Base-by-base conservation (phyloP, 2,329 filamentous ascomycete genomes). In the Alternaria sp. region DNA sequence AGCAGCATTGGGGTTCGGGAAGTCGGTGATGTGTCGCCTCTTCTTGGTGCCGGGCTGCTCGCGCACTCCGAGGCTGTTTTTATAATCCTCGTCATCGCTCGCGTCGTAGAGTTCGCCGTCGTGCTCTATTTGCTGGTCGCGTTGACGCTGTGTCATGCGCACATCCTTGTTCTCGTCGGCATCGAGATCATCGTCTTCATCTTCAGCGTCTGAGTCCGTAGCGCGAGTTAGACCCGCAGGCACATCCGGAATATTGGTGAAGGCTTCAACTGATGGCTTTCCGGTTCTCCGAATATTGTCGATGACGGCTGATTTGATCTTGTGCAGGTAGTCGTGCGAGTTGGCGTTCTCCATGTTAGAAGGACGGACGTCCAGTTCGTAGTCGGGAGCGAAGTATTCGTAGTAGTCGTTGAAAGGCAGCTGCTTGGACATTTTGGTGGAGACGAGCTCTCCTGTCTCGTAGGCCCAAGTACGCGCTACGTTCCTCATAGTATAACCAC, bases 331-430 rank as follows among this genome's bases (percentile, higher is more conserved):
- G 73, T 91, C 89, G 65, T 83, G 85, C 5, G 87, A 89, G 71
- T 91, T 91, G 25, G 88, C 87, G 69, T 91, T 91, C 72, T 91
- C 89, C 89, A 91, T 91, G 71, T 91, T 91, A 3, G 88, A 90
- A 0, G 89, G 88, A 25, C 88, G 86, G 17, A 91, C 89, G 71
- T 91, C 88, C 45, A 91, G 83, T 77, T 91, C 88, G 74, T 90
- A 91, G 73, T 91, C 89, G 3, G 89, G 89, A 6, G 86, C 88
- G 74, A 90, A 91, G 74, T 91, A 91, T 84, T 91, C 89, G 75
- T 98, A 98, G 80, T 98, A 98, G 83, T 98, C 95, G 68, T 97
- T 98, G 80, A 93, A 98, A 1, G 95, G 95, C 44, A 98, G 85
- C n/a, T 92, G 90, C 6, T 91, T 86, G 11, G 89, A 86, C 86